Evolutionary conservation across 768 basidiomycete species (phyloP), one percentile per base, ranked within the genome.

Genomic region (Tephrocybe sp.): DNA sequence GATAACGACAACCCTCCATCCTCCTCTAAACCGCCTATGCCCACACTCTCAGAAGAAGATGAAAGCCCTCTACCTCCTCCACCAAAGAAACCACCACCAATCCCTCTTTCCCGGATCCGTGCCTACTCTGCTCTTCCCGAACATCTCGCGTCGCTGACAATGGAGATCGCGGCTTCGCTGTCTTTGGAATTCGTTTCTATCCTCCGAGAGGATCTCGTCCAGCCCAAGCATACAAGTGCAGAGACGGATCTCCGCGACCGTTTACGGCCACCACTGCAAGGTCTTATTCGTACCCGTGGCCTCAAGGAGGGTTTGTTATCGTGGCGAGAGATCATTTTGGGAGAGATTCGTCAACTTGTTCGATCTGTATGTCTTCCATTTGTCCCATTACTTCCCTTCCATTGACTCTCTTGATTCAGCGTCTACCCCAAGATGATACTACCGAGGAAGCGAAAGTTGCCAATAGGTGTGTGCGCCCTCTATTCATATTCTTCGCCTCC

Each of bases 121-220:
- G 87, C 92, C 1, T 92, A 93, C 54, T 60, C 80, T n/a, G 78
- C 84, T 9, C 77, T 97, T 11, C 92, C 93, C 0, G 62, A 72
- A 5, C 87, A 89, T 58, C 73, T 97, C 12, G 80, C 78, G n/a
- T 70, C 73, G 1, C 70, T 96, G 35, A 85, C 85, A 0, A 72
- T 82, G 60, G 83, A 92, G 60, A 91, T 97, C 56, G 82, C 88
- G 0, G 72, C 78, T 2, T 87, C 89, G 0, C 72, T 97, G 19
- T 84, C 91, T 5, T 73, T 80, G 14, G 92, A 96, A 62, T 72
- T 95, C 2, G 82, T 91, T n/a, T 74, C 75, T 20, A 77, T 86
- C 2, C 75, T 95, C 23, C 77, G 79, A 41, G 72, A 75, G 42
- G 90, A 92, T 65, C 70, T 94, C 31, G 68, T 78, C 3, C 75